Base-by-base conservation (phyloP, 2,329 filamentous ascomycete genomes). In the Curvularia lunata region DNA sequence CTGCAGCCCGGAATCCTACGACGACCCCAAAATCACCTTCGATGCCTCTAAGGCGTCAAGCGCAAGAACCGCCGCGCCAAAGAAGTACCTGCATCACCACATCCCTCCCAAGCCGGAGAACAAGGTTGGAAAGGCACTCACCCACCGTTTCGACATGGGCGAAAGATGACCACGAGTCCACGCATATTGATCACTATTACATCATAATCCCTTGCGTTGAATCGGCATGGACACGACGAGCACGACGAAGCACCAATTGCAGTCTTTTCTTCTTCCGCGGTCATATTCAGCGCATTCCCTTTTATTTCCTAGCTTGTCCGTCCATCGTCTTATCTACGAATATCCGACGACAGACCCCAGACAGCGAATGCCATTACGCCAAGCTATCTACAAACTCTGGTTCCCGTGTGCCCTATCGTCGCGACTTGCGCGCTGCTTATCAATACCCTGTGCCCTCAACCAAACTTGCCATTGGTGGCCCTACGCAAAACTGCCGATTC, bases 1-100 rank as follows among this genome's bases (percentile, higher is more conserved):
- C 78, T 96, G 91, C 74, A 88, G 91, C 67, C 78, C 87, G 4
- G 90, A 93, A 66, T 84, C 81, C 59, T 89, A 87, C 71, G 87
- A 88, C 30, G 87, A 91, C 58, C 84, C 84, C 5, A 78, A 81
- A n/a, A 80, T 81, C 48, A 69, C 66, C 23, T 88, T 90, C 58
- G 87, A 91, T 65, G 85, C 84, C 0, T 84, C 83, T 62, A 72
- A 73, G 52, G 67, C 32, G 59, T 77, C 59, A 60, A 68, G 59
- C 54, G 72, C 60, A 58, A 79, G 68, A 70, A 69, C 71, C 52
- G 68, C 64, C 25, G 66, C 73, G 16, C 70, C 77, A 42, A 79
- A 79, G 69, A 80, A 79, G 42, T 71, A 66, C 25, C 62, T 72
- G 4, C 80, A 82, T 58, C 77, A 80, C 56, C 80, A 82, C 59